Evolutionary conservation across 2,329 filamentous ascomycete species (phyloP), one percentile per base, ranked within the genome.

Genomic region (Aspergillus sp.): DNA sequence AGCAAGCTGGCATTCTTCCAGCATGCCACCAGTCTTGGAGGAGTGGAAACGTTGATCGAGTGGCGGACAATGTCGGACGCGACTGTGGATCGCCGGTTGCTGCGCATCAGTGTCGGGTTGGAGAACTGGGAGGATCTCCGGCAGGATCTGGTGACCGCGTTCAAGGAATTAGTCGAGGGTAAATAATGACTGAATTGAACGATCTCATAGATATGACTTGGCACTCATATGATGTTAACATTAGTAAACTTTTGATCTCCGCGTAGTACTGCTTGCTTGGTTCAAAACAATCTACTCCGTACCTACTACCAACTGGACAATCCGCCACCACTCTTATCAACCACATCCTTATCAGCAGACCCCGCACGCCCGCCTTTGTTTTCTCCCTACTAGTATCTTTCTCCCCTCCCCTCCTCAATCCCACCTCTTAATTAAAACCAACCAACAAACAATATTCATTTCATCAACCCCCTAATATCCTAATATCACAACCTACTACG

Each of bases 11-110:
- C 82, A 2, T 83, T 97, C 48, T 98, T 98, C 80, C 91, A 97
- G 69, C 95, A 99, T 77, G 95, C 95, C 5, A 99, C 95, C 2
- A 96, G 91, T 75, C 78, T 98, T 28, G 95, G 95, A 2, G 94
- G 95, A 4, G 92, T 98, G 9, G 95, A 98, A 84, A 95, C 91
- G 71, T 78, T 98, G 80, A 93, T 99, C 68, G 95, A 99, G 84
- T 99, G 95, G 95, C 84, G 95, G 61, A 86, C 90, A 51, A 95
- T 99, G 91, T 89, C 88, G 61, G 95, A 99, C 80, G 70, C 77
- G 3, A 81, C 75, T 1, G 88, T 96, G 41, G 91, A 96, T 72
- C 85, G 82, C 71, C 82, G 85, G 60, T 75, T 98, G 74, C 71
- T 97, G 76, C 81, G 95, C 55, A 79, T 99, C 30, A 97, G 93